Evolutionary conservation across 2,329 filamentous ascomycete genomes (phyloP), one percentile per base, ranked within the genome.

Genomic region (Truncatella angustata): DNA sequence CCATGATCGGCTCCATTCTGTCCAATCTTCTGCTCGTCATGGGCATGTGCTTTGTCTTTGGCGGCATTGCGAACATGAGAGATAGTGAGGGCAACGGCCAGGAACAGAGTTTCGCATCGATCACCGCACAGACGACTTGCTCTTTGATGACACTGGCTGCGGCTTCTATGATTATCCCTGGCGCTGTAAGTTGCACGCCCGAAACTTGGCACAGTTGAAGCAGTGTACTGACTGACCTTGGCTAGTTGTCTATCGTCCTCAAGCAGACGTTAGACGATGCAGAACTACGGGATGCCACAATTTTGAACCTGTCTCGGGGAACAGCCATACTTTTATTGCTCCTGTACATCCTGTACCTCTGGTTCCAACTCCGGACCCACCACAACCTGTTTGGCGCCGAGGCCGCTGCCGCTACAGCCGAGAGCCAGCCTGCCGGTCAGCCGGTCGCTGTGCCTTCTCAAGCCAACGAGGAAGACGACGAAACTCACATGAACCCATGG

Each of bases 1-100:
- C 91, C 58, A 97, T 97, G 92, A 85, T 97, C 30, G 93, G 94
- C 44, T 95, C 90, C 64, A 96, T 97, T 61, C 78, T 97, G 35
- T 97, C 93, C 58, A 97, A 97, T 71, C 86, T 97, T 58, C 80
- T 97, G 6, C 83, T 97, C 20, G 93, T 91, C 43, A 80, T 91
- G 66, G 87, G 88, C 61, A 90, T 89, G 78, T 91, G 87, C 70
- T 91, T 91, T 73, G 76, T 91, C 58, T 80, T 88, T 51, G 89
- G 89, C 51, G 89, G 89, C 28, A 73, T 91, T 54, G 77, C 78
- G 56, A 84, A 85, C 71, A 79, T 79, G 65, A 74, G 74, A 52
- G 76, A 79, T 55, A 66, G 73, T 30, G 76, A 80, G 16, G 85
- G 86, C 35, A 68, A 73, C 45, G 81, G 80, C 58, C 75, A 70